Conservation (phyloP, 1,139 yeast genomes). For the Saccharomyces hybrid region DNA sequence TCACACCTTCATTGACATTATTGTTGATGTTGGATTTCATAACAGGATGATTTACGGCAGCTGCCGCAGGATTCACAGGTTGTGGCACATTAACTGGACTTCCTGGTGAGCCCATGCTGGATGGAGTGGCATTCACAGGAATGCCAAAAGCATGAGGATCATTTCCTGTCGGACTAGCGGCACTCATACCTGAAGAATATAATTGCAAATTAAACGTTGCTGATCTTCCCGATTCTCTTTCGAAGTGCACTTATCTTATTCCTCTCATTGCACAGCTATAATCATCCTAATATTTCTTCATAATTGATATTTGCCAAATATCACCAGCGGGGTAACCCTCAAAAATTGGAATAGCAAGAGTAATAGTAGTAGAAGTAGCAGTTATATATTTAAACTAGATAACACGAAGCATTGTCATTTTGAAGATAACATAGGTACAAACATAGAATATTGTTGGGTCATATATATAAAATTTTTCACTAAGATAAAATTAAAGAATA, state of each 20-base stretch:
- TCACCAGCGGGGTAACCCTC: not conserved
- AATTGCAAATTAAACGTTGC: not conserved
- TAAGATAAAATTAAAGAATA: too few species aligned
- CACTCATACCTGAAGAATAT: not conserved
- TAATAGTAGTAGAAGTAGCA: not conserved
- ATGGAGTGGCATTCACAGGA: not conserved
- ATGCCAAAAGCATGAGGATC: constrained; percentile 6
- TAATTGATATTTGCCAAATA: not conserved
- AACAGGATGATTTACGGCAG: not conserved
- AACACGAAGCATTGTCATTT: not conserved
- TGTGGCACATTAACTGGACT: constrained; percentile 11
- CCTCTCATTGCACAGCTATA: not conserved
- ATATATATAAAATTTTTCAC: not conserved
- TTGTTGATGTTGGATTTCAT: not conserved
- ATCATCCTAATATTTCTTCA: not conserved
- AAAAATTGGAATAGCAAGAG: not conserved
- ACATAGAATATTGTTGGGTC: not conserved
- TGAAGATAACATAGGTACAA: not conserved
- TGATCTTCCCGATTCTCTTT: not conserved
- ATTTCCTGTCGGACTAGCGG: constrained; percentile 12
- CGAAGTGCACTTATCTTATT: not conserved
- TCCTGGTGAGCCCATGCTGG: constrained; percentile 5
- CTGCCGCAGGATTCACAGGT: not conserved
- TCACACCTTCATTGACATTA: constrained; percentile 15
- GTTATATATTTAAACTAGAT: not conserved